phyloP scores from a whole-genome alignment of 176 grass and related monocot species.

The Cenchrus purpureus region DNA sequence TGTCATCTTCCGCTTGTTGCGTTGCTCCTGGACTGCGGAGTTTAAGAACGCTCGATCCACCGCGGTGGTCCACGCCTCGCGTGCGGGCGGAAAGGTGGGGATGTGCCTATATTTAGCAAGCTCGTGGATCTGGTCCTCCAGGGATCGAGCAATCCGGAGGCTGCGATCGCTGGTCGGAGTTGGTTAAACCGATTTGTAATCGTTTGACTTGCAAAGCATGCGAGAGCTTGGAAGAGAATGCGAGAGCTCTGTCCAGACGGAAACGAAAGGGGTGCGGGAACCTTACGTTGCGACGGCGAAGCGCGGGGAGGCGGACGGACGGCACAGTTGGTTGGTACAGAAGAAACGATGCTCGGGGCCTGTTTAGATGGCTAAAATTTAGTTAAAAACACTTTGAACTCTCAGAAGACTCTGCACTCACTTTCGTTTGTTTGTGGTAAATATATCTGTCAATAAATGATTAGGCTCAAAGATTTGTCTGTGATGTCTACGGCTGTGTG shows the following conservation, averaged over 20 bases:
- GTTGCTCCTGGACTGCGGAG: constrained; percentile 1
- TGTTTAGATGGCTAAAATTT: too few relatives aligned
- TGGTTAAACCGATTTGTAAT: constrained; percentile 2
- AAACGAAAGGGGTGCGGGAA: background rate
- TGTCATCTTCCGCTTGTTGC: constrained; percentile 16
- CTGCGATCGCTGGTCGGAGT: background rate
- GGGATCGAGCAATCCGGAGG: background rate
- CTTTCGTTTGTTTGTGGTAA: too few relatives aligned
- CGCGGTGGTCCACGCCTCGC: constrained; percentile 20
- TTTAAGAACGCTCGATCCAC: constrained; percentile 32
- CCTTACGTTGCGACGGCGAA: background rate
- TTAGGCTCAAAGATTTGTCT: too few relatives aligned
- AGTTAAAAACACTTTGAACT: too few relatives aligned
- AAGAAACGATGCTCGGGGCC: background rate
- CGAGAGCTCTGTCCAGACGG: background rate
- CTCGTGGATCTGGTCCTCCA: constrained; percentile 7
- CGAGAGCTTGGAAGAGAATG: background rate
- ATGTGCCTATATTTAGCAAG: constrained; percentile 5
- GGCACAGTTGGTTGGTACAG: background rate
- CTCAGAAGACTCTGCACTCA: too few relatives aligned
- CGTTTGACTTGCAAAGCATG: background rate
- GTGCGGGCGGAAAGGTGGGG: constrained; percentile 3
- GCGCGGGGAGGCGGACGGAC: background rate
- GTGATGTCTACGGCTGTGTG: too few relatives aligned
- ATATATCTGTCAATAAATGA: too few relatives aligned